These are phyloP conservation scores for Mycena crocata DNA, from an alignment of 768 basidiomycete species.

Conservation along the genomic window DNA sequence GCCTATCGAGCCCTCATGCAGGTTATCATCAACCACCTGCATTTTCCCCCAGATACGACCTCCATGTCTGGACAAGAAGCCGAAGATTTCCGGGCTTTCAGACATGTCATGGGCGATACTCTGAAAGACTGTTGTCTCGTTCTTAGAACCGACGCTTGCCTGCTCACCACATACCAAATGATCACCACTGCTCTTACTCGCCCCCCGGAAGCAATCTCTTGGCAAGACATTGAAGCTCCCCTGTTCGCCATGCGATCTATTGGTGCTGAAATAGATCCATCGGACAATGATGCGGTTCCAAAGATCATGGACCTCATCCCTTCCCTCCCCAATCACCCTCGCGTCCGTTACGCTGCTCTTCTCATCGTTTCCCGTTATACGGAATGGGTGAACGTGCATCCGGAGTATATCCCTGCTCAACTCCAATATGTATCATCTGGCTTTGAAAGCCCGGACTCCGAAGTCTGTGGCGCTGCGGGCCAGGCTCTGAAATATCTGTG, in stretches of 20 bases:
- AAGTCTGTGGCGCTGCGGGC: slow-evolving; percentile 93
- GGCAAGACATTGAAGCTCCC: slow-evolving; percentile 98
- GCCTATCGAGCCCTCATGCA: slow-evolving; percentile 88
- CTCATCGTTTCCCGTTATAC: slow-evolving; percentile 96
- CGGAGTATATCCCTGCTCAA: slow-evolving; percentile 86
- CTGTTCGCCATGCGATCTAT: slow-evolving; percentile 98
- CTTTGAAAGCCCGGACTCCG: slow-evolving; percentile 82
- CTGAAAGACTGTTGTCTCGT: slow-evolving; percentile 98
- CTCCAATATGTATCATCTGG: slow-evolving; percentile 93
- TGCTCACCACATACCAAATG: slow-evolving; percentile 83
- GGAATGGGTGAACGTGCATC: slow-evolving; percentile 94
- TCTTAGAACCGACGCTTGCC: slow-evolving; percentile 86
- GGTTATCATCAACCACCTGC: slow-evolving; percentile 90
- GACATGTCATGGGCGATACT: slow-evolving; percentile 99
- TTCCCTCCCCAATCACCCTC: slow-evolving; percentile 87
- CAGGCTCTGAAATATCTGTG: slow-evolving; percentile 97
- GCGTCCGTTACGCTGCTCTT: slow-evolving; percentile 94
- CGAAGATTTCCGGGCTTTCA: slow-evolving; percentile 93
- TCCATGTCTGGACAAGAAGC: slow-evolving; percentile 83
- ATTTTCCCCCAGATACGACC: slow-evolving; percentile 83
- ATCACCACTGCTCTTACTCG: slow-evolving; percentile 80
- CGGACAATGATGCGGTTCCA: slow-evolving; percentile 88
- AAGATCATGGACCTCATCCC: slow-evolving; percentile 97
- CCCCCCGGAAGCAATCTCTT: slow-evolving; percentile 68
- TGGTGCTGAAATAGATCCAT: slow-evolving; percentile 91